Conservation (phyloP, 148 eudicot genomes). For the Silene latifolia region DNA sequence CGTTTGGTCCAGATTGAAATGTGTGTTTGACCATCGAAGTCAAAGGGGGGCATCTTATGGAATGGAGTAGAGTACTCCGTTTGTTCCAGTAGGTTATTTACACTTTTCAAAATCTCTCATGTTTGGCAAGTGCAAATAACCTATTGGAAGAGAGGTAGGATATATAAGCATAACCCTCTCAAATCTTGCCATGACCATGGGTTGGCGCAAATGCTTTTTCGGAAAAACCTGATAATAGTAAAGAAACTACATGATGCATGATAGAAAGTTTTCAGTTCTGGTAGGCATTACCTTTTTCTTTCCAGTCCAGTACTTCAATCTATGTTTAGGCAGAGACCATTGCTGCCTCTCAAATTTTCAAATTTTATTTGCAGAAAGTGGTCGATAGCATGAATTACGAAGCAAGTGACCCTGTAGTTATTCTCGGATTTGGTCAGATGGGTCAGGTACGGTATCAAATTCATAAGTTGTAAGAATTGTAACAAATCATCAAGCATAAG, state of each 20-base stretch:
- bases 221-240: neutral
- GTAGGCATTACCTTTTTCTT: neutral
- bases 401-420: constrained; percentile 83
- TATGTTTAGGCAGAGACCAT: constrained; percentile 6
- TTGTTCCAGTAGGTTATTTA: too few species aligned
- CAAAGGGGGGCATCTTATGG: too few species aligned
- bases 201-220: constrained; percentile 5
- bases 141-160: too few species aligned
- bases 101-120: too few species aligned
- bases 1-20: too few species aligned
- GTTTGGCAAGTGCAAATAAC: too few species aligned
- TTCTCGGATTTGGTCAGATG: constrained; percentile 97
- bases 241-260: neutral
- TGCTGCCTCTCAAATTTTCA: constrained; percentile 5
- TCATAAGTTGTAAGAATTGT: neutral
- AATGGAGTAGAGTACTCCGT: too few species aligned
- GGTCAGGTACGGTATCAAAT: constrained; percentile 57
- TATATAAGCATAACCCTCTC: neutral
- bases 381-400: constrained; percentile 55
- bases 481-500: neutral
- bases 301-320: neutral
- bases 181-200: neutral
- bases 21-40: too few species aligned
- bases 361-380: constrained; percentile 45
- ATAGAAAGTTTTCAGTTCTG: neutral